Base-by-base conservation (phyloP, 2,329 filamentous ascomycete genomes). In the Penicillium psychrosexuale region DNA sequence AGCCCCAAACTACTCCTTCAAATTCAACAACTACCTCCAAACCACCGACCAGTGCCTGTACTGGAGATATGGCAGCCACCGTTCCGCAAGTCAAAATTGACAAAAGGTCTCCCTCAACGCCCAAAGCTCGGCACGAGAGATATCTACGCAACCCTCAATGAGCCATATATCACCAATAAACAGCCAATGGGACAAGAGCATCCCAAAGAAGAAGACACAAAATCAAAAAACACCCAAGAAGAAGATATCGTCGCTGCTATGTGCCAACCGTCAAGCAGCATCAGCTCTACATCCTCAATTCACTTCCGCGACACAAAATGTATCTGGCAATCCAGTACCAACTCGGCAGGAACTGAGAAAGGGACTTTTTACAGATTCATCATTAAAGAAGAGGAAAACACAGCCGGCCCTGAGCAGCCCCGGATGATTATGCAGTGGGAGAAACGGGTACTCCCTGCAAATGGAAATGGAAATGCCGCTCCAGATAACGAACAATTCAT, bases 1-100 rank as follows among this genome's bases (percentile, higher is more conserved):
- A 57, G 61, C 27, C 57, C 69, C 9, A 66, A 65, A 22, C 59
- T 70, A 22, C 58, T 69, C 5, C 64, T 72, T 2, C 69, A 72
- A 62, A 66, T 72, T 49, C 69, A 72, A 60, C 69, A 71, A 61
- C 45, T 71, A 30, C 53, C 54, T 4, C 43, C 51, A 13, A 61
- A 61, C 9, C 56, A 61, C 15, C 62, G 66, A 22, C 63, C 62
- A 17, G 58, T 68, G 8, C 67, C 69, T 2, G 66, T 72, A 13
- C 59, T 71, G 1, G 69, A 69, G 33, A 56, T 70, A 57, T 68
- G 66, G 63, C 68, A 65, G 24, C 67, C 69, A 6, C 59, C 61
- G 9, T 61, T 69, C 3, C 58, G 62, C 19, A 69, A 66, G 46
- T 63, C 62, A 24, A 64, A 62, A 47, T 52, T 65, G 13, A 64